Conservation (phyloP, 495 filamentous ascomycete species). For the Amorphotheca resinae region DNA sequence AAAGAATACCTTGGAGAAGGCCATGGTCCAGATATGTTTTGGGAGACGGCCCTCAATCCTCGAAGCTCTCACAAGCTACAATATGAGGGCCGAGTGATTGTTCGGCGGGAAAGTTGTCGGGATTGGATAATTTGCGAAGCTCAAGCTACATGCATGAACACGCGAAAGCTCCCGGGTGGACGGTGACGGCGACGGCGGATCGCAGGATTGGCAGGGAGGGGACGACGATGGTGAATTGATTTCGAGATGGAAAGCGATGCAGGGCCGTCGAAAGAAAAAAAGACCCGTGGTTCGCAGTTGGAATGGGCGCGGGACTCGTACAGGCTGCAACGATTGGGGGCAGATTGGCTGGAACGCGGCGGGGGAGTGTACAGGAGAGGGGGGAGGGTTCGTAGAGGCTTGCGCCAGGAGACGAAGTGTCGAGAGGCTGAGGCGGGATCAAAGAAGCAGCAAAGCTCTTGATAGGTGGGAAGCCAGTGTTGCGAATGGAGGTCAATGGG, state of each 20-base stretch:
- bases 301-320: constrained; percentile 12
- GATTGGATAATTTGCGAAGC: constrained; percentile 11
- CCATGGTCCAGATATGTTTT: constrained; percentile 8
- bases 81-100: constrained; percentile 25
- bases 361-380: constrained; percentile 3
- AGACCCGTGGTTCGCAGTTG: constrained; percentile 7
- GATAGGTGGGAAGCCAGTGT: background rate
- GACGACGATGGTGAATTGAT: constrained; percentile 1
- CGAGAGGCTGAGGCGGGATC: constrained; percentile 1
- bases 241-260: constrained; percentile 3
- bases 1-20: constrained; percentile 20
- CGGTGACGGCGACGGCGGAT: constrained; percentile 1
- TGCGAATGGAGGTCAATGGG: too few relatives aligned
- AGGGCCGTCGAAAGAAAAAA: constrained; percentile 12
- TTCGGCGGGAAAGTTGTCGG: constrained; percentile 8
- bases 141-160: constrained; percentile 21
- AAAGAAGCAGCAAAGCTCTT: constrained; percentile 12
- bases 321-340: constrained; percentile 7
- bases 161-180: constrained; percentile 4
- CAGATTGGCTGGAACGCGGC: constrained; percentile 12
- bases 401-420: background rate
- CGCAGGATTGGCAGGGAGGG: background rate
- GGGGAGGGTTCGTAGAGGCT: background rate
- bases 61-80: constrained; percentile 22
- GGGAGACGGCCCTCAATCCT: constrained; percentile 22